Conservation (phyloP, 371 early-diverging fungal genomes). For the Apophysomyces trapeziformis region DNA sequence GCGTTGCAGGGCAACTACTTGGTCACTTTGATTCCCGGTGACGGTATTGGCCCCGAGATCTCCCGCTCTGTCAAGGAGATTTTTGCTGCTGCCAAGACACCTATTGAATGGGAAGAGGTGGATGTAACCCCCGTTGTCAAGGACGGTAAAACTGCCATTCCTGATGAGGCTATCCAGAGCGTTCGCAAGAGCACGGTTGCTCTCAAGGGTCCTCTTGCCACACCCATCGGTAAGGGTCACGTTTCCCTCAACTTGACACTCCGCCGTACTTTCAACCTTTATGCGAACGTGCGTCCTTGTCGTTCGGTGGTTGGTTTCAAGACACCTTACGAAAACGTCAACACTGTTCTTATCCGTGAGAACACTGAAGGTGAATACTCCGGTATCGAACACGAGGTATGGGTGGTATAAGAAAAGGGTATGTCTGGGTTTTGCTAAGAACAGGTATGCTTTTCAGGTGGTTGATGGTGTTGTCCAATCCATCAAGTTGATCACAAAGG, state of each 20-base stretch:
- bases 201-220: conserved; percentile 97
- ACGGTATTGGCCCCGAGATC: conserved; percentile 99
- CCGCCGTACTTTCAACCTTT: conserved; percentile 96
- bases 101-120: conserved; percentile 97
- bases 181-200: conserved; percentile 96
- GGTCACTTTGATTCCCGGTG: conserved; percentile 97
- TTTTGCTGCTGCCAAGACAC: conserved; percentile 92
- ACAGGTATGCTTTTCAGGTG: conserved; percentile 48
- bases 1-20: conserved; percentile 71
- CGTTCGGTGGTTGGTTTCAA: conserved; percentile 93
- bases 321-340: conserved; percentile 95
- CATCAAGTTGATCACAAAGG: conserved; percentile 97
- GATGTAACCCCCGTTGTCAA: conserved; percentile 93
- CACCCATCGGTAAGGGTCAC: conserved; percentile 98
- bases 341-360: conserved; percentile 98
- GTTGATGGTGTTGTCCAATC: conserved; percentile 97
- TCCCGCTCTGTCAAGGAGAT: conserved; percentile 91
- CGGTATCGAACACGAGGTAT: conserved; percentile 95
- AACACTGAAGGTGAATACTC: conserved; percentile 99
- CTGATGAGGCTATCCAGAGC: conserved; percentile 88
- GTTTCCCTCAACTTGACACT: conserved; percentile 98
- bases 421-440: neutral
- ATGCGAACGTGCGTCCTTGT: conserved; percentile 98
- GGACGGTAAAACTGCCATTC: conserved; percentile 93
- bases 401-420: neutral